Evolutionary conservation across 2,329 filamentous ascomycete genomes (phyloP).

Genomic region (Penicillium hordei): DNA sequence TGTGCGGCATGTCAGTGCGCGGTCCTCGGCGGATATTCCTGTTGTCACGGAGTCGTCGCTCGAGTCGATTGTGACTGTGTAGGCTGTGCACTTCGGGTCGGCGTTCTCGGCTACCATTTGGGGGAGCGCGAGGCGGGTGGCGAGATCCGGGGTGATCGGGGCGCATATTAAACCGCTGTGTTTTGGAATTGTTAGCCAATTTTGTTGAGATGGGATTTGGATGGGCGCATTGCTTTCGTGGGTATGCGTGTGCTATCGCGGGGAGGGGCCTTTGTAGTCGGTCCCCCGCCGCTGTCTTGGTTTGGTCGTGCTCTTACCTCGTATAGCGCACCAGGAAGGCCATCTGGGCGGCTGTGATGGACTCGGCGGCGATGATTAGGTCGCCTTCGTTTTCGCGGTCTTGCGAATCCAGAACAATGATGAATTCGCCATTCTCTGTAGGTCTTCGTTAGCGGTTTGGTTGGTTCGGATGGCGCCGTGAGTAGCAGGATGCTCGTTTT

Average conservation of each 20-base stretch:
- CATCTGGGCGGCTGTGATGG: conserved; percentile 85
- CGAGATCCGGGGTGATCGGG: conserved; percentile 69
- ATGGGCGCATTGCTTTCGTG: not conserved
- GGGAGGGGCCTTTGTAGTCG: not conserved
- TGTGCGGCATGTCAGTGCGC: conserved; percentile 74
- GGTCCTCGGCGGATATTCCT: conserved; percentile 86
- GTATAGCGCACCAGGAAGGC: conserved; percentile 93
- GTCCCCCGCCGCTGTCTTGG: not conserved
- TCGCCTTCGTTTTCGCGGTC: conserved; percentile 97
- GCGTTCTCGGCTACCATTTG: conserved; percentile 82
- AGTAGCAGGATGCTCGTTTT: not conserved
- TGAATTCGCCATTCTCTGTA: conserved; percentile 78
- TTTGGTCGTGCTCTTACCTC: conserved; percentile 43
- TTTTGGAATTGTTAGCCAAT: not conserved
- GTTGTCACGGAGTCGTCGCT: conserved; percentile 72
- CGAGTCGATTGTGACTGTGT: conserved; percentile 86
- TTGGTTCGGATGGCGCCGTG: not conserved
- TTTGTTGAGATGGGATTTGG: not conserved
- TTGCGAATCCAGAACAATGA: conserved; percentile 90
- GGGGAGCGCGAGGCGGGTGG: conserved; percentile 71
- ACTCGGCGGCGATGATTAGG: conserved; percentile 87
- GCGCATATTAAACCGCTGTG: conserved; percentile 82
- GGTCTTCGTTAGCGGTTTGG: conserved; percentile 19
- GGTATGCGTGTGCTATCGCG: not conserved
- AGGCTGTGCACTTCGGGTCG: conserved; percentile 87